phyloP scores from a whole-genome alignment of 768 basidiomycete genomes.

The Tricholoma sp. region DNA sequence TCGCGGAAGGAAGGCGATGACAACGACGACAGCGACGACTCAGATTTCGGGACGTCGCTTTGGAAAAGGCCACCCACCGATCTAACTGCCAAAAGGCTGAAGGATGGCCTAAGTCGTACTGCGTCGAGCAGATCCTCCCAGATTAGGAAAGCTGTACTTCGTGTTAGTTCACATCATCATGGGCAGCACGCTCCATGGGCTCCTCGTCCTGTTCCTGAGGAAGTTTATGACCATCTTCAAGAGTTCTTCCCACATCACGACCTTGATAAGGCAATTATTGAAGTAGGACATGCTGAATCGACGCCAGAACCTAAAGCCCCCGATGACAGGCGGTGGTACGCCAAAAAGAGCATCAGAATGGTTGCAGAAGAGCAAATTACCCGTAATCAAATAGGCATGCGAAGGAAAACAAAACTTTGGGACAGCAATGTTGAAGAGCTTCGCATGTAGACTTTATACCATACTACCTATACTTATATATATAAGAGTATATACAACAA shows the following conservation, averaged over 20 bases:
- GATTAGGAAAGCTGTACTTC: neutral
- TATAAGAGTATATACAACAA: neutral
- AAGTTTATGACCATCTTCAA: conserved; percentile 75
- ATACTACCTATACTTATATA: neutral
- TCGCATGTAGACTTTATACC: conserved; percentile 14
- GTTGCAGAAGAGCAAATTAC: conserved; percentile 72
- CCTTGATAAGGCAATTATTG: conserved; percentile 78
- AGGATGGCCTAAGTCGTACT: neutral
- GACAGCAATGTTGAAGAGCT: conserved; percentile 39
- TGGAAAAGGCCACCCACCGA: conserved; percentile 31
- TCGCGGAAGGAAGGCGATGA: neutral
- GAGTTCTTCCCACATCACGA: conserved; percentile 87
- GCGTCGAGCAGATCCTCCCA: conserved; percentile 5
- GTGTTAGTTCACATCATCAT: conserved; percentile 3
- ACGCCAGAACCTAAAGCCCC: neutral
- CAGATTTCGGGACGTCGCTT: conserved; percentile 12
- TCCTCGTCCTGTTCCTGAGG: conserved; percentile 64
- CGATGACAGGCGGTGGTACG: conserved; percentile 6
- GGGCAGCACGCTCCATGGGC: conserved; percentile 25
- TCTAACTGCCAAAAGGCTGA: conserved; percentile 2
- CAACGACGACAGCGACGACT: conserved; percentile 13
- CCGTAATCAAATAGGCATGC: conserved; percentile 39
- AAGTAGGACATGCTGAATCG: conserved; percentile 47
- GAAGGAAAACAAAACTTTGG: conserved; percentile 38
- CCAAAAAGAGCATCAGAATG: conserved; percentile 70